phyloP scores from a whole-genome alignment of 805 yeast species.

The Starmerella tilneyi region DNA sequence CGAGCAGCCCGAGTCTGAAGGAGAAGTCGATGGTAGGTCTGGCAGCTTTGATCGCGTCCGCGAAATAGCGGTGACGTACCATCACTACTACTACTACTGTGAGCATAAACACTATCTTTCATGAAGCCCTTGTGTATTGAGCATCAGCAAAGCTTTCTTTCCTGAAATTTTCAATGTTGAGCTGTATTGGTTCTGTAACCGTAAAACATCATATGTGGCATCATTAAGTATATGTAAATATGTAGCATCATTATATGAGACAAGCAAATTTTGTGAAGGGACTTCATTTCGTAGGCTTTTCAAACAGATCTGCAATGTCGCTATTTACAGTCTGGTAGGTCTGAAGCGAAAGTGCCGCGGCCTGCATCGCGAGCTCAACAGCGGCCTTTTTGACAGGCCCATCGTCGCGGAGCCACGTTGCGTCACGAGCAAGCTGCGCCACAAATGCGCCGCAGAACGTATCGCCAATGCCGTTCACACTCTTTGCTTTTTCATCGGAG shows the following conservation, averaged over 20 bases:
- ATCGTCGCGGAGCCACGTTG: slow-evolving; percentile 29
- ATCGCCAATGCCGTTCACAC: slow-evolving; percentile 88
- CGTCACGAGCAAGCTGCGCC: slow-evolving; percentile 33
- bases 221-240: neutral
- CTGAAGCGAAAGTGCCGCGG: slow-evolving; percentile 32
- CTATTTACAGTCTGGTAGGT: slow-evolving; percentile 28
- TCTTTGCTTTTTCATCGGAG: slow-evolving; percentile 37
- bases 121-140: too few relatives aligned
- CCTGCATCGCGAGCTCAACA: slow-evolving; percentile 31
- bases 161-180: too few relatives aligned
- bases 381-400: slow-evolving; percentile 28
- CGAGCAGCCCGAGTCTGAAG: slow-evolving; percentile 47
- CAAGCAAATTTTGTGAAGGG: neutral
- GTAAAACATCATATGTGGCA: too few relatives aligned
- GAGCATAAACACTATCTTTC: too few relatives aligned
- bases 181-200: too few relatives aligned
- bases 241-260: neutral
- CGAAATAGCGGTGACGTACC: too few relatives aligned
- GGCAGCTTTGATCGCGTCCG: slow-evolving; percentile 2
- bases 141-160: too few relatives aligned
- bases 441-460: slow-evolving; percentile 58
- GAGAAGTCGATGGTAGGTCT: slow-evolving; percentile 18
- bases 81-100: too few relatives aligned
- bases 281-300: neutral
- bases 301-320: slow-evolving; percentile 15